These are phyloP conservation scores for Corylus heterophylla DNA, from an alignment of 306 rosid genomes.

Conservation along the genomic window DNA sequence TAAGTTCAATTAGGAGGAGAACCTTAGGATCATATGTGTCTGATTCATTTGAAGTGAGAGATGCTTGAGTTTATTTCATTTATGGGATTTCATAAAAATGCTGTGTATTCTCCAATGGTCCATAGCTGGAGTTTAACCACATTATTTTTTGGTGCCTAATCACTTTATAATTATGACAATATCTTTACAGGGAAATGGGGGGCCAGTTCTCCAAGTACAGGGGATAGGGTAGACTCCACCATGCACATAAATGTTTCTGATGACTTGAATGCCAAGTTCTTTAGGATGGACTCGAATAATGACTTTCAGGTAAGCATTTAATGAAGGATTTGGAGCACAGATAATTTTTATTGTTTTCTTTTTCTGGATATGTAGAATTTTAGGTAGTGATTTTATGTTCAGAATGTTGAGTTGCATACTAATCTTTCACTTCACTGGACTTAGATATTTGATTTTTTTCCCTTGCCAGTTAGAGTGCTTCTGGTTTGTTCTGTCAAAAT, in stretches of 20 bases:
- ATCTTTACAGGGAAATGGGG: constrained; percentile 56
- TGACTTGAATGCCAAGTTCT: constrained; percentile 31
- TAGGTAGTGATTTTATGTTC: neutral
- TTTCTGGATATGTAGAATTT: neutral
- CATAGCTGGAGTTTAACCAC: constrained; percentile 3
- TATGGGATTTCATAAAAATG: neutral
- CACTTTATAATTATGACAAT: constrained; percentile 24
- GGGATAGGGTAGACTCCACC: constrained; percentile 36
- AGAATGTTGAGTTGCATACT: neutral
- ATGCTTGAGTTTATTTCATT: neutral
- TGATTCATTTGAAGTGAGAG: neutral
- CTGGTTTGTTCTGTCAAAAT: neutral
- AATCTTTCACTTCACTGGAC: neutral
- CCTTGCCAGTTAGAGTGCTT: neutral
- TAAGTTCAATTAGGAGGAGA: neutral
- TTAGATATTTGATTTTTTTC: neutral
- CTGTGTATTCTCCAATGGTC: constrained; percentile 23
- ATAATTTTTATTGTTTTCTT: too few species aligned
- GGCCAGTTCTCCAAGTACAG: constrained; percentile 45
- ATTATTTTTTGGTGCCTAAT: constrained; percentile 9
- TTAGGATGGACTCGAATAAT: constrained; percentile 22
- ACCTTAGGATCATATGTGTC: neutral
- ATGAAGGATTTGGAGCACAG: constrained; percentile 15
- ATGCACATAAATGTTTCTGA: constrained; percentile 36
- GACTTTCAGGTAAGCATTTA: constrained; percentile 53